Evolutionary conservation across 2,329 filamentous ascomycete genomes (phyloP).

Genomic region (Talaromyces amestolkiae): DNA sequence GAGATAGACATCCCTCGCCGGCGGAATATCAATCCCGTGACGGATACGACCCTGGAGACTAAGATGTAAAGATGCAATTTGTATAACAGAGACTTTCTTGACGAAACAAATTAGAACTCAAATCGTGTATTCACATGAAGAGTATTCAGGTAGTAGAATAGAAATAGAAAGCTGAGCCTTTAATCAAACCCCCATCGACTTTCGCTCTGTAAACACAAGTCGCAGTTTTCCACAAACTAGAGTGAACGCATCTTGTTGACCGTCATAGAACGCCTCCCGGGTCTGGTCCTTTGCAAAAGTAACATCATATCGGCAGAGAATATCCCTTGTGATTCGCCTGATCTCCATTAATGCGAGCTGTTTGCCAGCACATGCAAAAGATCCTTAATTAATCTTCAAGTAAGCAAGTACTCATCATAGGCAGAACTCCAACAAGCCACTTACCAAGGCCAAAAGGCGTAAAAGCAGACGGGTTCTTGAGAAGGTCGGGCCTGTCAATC

Average conservation of each 20-base stretch:
- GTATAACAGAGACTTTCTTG: not conserved
- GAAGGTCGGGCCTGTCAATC: constrained; percentile 11
- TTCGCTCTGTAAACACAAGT: constrained; percentile 16
- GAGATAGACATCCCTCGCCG: constrained; percentile 35
- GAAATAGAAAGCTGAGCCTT: not conserved
- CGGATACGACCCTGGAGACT: not conserved
- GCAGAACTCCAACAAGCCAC: not conserved
- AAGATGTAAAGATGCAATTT: not conserved
- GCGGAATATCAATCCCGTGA: not conserved
- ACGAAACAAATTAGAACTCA: not conserved
- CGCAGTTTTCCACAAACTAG: constrained; percentile 15
- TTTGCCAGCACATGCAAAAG: constrained; percentile 15
- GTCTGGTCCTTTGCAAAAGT: constrained; percentile 17
- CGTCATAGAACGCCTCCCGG: constrained; percentile 16
- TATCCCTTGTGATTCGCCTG: constrained; percentile 10
- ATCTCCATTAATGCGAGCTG: constrained; percentile 18
- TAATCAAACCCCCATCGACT: not conserved
- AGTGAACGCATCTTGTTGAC: constrained; percentile 17
- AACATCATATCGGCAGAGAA: constrained; percentile 16
- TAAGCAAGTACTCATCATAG: not conserved
- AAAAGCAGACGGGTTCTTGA: constrained; percentile 12
- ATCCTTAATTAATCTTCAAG: not conserved
- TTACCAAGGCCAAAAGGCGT: constrained; percentile 18
- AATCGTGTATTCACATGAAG: not conserved
- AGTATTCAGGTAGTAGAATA: not conserved